Conservation (phyloP, 768 basidiomycete species). For the Suillus luteus region DNA sequence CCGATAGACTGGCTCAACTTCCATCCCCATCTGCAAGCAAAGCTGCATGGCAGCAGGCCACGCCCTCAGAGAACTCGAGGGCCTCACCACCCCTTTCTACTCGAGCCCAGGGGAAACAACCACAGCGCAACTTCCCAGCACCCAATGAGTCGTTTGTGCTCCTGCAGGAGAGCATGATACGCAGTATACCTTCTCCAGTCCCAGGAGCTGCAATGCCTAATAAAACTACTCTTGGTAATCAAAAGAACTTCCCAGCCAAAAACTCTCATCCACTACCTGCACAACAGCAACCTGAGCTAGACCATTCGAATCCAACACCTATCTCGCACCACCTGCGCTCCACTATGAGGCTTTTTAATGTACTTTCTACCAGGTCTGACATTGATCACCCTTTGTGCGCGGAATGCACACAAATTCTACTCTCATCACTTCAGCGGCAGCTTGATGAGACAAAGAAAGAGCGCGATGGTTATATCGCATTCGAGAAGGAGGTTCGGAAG, state of each 20-base stretch:
- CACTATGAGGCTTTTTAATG: conserved; percentile 71
- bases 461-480: conserved; percentile 90
- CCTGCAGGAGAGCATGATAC: conserved; percentile 80
- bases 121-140: conserved; percentile 50
- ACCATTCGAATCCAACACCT: conserved; percentile 67
- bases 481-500: conserved; percentile 84
- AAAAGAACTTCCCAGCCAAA: conserved; percentile 30
- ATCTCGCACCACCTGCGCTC: conserved; percentile 79
- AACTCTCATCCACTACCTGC: conserved; percentile 28
- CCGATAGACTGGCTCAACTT: conserved; percentile 48
- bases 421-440: conserved; percentile 72
- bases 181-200: conserved; percentile 61
- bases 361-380: conserved; percentile 74
- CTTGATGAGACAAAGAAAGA: conserved; percentile 91
- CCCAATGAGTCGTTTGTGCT: conserved; percentile 92
- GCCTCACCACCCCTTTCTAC: conserved; percentile 46
- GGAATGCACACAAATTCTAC: conserved; percentile 87
- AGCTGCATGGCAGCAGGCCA: conserved; percentile 63
- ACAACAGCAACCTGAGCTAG: conserved; percentile 45
- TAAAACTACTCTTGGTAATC: conserved; percentile 41
- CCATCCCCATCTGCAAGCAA: conserved; percentile 55
- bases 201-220: conserved; percentile 46
- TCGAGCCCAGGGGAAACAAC: conserved; percentile 62
- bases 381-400: conserved; percentile 94
- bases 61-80: conserved; percentile 38